phyloP scores from a whole-genome alignment of 192 early-diverging fungal genomes.

The Lobosporangium transversale region DNA sequence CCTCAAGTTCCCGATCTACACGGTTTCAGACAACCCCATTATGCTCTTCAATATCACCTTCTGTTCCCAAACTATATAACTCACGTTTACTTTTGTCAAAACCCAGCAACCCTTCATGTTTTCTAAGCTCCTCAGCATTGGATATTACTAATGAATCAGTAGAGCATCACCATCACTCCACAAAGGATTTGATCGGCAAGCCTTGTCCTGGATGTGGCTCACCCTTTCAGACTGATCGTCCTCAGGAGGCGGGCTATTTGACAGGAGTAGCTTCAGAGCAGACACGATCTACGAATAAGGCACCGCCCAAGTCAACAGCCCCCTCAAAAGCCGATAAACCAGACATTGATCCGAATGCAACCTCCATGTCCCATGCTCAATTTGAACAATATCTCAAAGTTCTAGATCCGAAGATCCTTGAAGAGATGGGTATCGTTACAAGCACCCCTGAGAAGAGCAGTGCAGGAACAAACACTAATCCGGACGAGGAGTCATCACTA shows the following conservation, averaged over 20 bases:
- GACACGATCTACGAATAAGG: background rate
- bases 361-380: constrained; percentile 19
- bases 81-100: too few species aligned
- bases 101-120: too few species aligned
- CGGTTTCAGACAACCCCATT: too few species aligned
- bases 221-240: constrained; percentile 19
- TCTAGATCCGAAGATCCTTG: constrained; percentile 33
- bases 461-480: background rate
- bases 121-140: too few species aligned
- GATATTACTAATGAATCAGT: too few species aligned
- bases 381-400: constrained; percentile 31
- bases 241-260: constrained; percentile 29
- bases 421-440: constrained; percentile 26
- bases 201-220: constrained; percentile 49
- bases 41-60: too few species aligned
- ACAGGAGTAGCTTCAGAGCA: background rate
- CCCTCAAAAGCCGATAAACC: background rate
- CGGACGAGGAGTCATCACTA: background rate
- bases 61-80: too few species aligned
- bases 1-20: background rate
- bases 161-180: too few species aligned
- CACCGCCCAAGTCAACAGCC: background rate
- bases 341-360: constrained; percentile 11
- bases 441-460: background rate
- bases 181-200: constrained; percentile 14